A percentile compares a stretch with the other conserved stretches of the same genome.
These are phyloP conservation scores for Gliomastix tumulicola DNA, from an alignment of 2,329 filamentous ascomycete species.

Conservation along the genomic window DNA sequence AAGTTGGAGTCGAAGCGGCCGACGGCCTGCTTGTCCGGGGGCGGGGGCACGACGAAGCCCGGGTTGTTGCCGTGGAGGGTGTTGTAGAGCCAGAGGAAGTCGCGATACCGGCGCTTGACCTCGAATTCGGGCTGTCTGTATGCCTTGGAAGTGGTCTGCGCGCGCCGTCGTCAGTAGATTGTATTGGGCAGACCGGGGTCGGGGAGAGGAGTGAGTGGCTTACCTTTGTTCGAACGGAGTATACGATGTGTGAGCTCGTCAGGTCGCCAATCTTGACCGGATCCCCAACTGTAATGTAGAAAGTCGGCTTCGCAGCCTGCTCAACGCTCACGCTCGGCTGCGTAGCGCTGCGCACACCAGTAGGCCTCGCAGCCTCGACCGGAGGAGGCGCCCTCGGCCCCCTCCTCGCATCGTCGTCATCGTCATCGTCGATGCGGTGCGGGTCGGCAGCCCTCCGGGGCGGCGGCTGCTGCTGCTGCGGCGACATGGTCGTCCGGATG, in stretches of 20 bases:
- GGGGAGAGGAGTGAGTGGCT: no score
- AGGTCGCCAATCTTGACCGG: slow-evolving; percentile 96
- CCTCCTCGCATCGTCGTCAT: slow-evolving; percentile 54
- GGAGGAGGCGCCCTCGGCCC: slow-evolving; percentile 60
- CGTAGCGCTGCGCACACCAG: slow-evolving; percentile 41
- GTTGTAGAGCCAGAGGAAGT: slow-evolving; percentile 97
- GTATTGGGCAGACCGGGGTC: no score
- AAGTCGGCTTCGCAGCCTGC: slow-evolving; percentile 86
- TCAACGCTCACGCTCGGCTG: slow-evolving; percentile 84
- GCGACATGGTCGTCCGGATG: slow-evolving; percentile 50
- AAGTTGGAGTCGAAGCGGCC: slow-evolving; percentile 96
- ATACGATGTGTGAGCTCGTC: slow-evolving; percentile 96
- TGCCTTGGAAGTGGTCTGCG: slow-evolving; percentile 95
- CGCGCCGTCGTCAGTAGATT: no score
- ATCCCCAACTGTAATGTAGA: slow-evolving; percentile 87
- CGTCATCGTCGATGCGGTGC: slow-evolving; percentile 65
- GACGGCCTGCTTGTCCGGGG: slow-evolving; percentile 95
- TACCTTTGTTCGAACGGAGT: slow-evolving; percentile 90
- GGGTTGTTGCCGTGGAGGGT: slow-evolving; percentile 92
- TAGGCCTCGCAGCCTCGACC: slow-evolving; percentile 50
- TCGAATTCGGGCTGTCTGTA: slow-evolving; percentile 90
- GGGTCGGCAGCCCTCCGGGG: slow-evolving; percentile 42
- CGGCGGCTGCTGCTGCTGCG: slow-evolving; percentile 25
- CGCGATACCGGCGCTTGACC: slow-evolving; percentile 87
- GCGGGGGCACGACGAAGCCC: slow-evolving; percentile 88